Evolutionary conservation across 1,139 yeast species (phyloP).

Genomic region (Zhuliangozyma parablackwelliae): DNA sequence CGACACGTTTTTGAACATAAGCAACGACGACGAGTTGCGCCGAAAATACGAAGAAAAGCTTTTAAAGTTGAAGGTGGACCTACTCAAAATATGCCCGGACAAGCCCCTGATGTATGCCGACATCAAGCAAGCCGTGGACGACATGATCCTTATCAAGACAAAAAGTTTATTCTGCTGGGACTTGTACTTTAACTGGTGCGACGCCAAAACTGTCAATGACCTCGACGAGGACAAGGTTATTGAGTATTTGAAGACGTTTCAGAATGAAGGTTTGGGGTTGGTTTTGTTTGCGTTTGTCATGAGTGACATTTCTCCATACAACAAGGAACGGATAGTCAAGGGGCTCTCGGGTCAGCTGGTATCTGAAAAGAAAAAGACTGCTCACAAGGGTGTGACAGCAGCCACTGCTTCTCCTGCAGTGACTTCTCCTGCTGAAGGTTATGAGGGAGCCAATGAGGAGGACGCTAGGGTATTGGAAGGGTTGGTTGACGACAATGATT

Average conservation of each 20-base stretch:
- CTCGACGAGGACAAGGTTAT: slow-evolving; percentile 46
- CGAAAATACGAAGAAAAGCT: slow-evolving; percentile 55
- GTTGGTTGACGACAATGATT: slow-evolving; percentile 17
- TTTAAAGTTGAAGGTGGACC: slow-evolving; percentile 52
- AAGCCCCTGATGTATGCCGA: slow-evolving; percentile 29
- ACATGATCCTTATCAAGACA: slow-evolving; percentile 66
- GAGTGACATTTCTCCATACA: slow-evolving; percentile 68
- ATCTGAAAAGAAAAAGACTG: slow-evolving; percentile 1
- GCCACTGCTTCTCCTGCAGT: not conserved
- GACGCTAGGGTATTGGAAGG: slow-evolving; percentile 16
- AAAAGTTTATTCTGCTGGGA: slow-evolving; percentile 68
- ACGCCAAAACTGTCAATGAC: slow-evolving; percentile 45
- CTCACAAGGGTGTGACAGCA: slow-evolving; percentile 1
- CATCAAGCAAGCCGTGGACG: slow-evolving; percentile 58
- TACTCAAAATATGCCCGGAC: slow-evolving; percentile 46
- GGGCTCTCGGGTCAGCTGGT: slow-evolving; percentile 7
- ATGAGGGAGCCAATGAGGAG: slow-evolving; percentile 16
- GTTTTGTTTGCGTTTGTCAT: slow-evolving; percentile 55
- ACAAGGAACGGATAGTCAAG: slow-evolving; percentile 19
- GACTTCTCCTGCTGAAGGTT: slow-evolving; percentile 3
- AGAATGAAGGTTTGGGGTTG: slow-evolving; percentile 58
- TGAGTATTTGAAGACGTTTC: slow-evolving; percentile 54
- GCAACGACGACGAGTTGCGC: slow-evolving; percentile 61
- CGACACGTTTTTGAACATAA: slow-evolving; percentile 51
- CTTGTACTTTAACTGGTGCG: slow-evolving; percentile 72